Evolutionary conservation across 2,329 filamentous ascomycete genomes (phyloP).

Genomic region (Neocatenulostroma microsporum): DNA sequence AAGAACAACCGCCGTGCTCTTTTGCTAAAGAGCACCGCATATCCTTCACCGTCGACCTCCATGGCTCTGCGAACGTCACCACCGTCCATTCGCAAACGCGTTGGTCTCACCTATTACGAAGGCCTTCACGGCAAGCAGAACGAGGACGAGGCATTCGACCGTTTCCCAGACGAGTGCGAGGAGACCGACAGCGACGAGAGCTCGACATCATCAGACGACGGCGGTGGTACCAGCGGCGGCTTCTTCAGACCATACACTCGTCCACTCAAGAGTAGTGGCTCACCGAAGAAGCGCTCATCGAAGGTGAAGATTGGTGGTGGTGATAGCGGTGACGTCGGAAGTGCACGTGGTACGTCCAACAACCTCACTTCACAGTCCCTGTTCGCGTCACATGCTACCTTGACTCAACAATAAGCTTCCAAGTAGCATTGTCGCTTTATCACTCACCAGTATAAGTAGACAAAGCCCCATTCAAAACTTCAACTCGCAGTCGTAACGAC

Average conservation of each 20-base stretch:
- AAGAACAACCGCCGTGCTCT: too few species aligned
- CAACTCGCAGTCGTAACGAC: not conserved
- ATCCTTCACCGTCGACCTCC: not conserved
- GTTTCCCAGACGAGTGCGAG: conserved; percentile 16
- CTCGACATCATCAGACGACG: conserved; percentile 3
- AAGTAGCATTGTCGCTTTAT: too few species aligned
- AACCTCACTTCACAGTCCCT: too few species aligned
- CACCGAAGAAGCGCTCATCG: too few species aligned
- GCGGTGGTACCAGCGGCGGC: not conserved
- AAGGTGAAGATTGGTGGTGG: too few species aligned
- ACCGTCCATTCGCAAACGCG: not conserved
- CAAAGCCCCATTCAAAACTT: too few species aligned
- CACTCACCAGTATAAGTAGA: too few species aligned
- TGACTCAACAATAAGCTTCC: too few species aligned
- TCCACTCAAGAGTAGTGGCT: not conserved
- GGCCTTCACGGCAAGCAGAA: conserved; percentile 16
- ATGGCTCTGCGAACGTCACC: conserved; percentile 3
- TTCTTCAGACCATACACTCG: conserved; percentile 3
- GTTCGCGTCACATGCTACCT: too few species aligned
- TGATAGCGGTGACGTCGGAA: too few species aligned
- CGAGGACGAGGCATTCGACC: conserved; percentile 14
- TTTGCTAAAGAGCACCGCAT: not conserved
- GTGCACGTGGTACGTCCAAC: too few species aligned
- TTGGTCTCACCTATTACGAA: conserved; percentile 15
- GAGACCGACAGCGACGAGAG: conserved; percentile 16